A percentile compares a stretch with the other conserved stretches of the same genome.
Conservation (phyloP, 768 basidiomycete species). For the Brasilioporus rufonigricans region DNA sequence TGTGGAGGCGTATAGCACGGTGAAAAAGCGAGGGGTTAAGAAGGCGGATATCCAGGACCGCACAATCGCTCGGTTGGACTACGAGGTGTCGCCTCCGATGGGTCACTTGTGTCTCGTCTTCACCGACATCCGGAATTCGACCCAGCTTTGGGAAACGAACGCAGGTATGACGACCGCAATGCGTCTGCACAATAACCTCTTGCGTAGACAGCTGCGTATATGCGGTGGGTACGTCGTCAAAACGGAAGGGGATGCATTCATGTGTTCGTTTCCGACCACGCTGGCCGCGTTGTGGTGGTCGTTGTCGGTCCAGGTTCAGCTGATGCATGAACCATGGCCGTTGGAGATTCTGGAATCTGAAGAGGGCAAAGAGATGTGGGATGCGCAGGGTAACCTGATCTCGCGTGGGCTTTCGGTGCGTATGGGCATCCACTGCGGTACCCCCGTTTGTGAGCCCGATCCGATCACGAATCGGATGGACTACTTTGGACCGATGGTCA, state of each 20-base stretch:
- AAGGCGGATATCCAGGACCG: constrained; percentile 54
- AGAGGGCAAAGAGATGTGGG: constrained; percentile 80
- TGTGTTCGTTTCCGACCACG: constrained; percentile 94
- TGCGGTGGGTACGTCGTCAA: constrained; percentile 99
- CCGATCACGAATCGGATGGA: constrained; percentile 95
- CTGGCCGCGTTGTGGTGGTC: constrained; percentile 89
- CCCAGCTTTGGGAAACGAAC: constrained; percentile 94
- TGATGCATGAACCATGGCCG: constrained; percentile 87
- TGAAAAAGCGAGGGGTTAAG: constrained; percentile 37
- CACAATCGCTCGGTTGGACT: constrained; percentile 59
- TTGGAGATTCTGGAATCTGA: constrained; percentile 89
- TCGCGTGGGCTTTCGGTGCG: constrained; percentile 90
- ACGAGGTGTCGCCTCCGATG: constrained; percentile 79
- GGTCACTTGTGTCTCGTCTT: constrained; percentile 93
- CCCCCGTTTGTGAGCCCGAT: constrained; percentile 87
- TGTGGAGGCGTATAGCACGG: constrained; percentile 28
- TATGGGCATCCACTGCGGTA: constrained; percentile 96
- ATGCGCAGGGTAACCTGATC: constrained; percentile 63
- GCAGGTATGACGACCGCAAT: constrained; percentile 94
- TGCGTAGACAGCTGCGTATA: constrained; percentile 80
- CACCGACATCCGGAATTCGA: constrained; percentile 97
- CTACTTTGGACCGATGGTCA: constrained; percentile 96
- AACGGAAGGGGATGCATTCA: constrained; percentile 98
- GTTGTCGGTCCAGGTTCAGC: constrained; percentile 77
- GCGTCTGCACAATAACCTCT: constrained; percentile 81